Base-by-base conservation (phyloP, 257 asterid genomes). In the Gardenia jasminoides region DNA sequence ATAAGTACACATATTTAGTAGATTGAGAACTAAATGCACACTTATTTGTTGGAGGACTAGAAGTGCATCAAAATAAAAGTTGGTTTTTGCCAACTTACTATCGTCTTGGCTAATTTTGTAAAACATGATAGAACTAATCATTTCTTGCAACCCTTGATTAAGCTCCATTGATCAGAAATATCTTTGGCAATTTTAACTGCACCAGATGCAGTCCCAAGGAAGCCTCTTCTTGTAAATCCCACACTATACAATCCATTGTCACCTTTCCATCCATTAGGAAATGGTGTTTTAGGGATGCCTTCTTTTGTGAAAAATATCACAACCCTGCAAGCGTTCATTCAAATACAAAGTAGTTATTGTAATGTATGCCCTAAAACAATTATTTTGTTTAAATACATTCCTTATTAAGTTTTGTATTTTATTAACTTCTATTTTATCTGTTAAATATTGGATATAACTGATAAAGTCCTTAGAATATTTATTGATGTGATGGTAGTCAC, bases 211-310 rank as follows among this genome's bases (percentile, higher is more conserved):
- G 96, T 87, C 22, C 99, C 99, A 1, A 90, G 93, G 2, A 94
- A 88, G 0, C 99, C 99, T 82, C 94, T 87, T 84, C 90, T 85
- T 17, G 99, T 92, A 88, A 95, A 93, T 76, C 99, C 99, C 2
- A 89, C 99, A 59, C 88, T 89, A 79, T 93, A 91, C 81, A 95
- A 84, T 64, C 99, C 99, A 0, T 89, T 88, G 69, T 83, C 92
- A 0, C 98, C 99, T 81, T 89, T 95, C 99, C 98, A 95, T 39
- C 97, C 91, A 81, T 89, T 74, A 11, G 99, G 99, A 87, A 95
- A 95, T 44, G 91, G 89, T 24, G 84, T 67, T 62, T 68, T 89
- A 0, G 98, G 98, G 93, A 95, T 90, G 26, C 99, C 99, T 17
- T 91, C 94, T 76, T 85, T 56, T 7, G 95, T 3, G 87, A 81